Conservation (phyloP, 371 early-diverging fungal genomes). For the Saksenaea vasiformis region DNA sequence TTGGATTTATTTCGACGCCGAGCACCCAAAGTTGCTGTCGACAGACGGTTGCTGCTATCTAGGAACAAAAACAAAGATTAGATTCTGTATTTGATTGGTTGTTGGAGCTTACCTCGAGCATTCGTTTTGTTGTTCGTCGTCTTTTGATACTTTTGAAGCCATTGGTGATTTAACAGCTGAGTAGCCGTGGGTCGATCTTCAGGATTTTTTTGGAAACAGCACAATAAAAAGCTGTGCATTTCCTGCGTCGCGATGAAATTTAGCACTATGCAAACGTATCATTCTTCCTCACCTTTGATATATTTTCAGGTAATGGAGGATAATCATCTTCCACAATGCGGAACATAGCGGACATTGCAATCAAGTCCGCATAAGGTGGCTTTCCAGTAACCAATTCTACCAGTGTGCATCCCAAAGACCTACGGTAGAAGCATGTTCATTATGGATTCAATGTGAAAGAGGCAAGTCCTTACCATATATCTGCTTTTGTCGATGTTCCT, state of each 20-base stretch:
- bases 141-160: constrained; percentile 60
- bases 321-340: constrained; percentile 87
- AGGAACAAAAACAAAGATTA: not conserved
- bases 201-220: constrained; percentile 85
- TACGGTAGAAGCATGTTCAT: constrained; percentile 7
- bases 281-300: constrained; percentile 56
- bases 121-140: constrained; percentile 12
- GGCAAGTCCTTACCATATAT: constrained; percentile 73
- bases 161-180: constrained; percentile 69
- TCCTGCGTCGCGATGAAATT: constrained; percentile 32
- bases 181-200: constrained; percentile 67
- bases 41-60: not conserved
- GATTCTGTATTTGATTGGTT: constrained; percentile 8
- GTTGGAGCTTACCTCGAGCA: constrained; percentile 1
- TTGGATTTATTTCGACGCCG: not conserved
- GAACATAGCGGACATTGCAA: constrained; percentile 85
- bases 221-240: constrained; percentile 69
- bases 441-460: not conserved
- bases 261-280: no score
- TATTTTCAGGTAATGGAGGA: constrained; percentile 80
- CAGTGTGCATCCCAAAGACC: constrained; percentile 86
- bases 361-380: constrained; percentile 82
- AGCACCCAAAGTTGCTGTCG: not conserved
- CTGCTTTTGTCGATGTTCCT: constrained; percentile 80
- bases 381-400: constrained; percentile 88